These are phyloP conservation scores for Petrea volubilis DNA, from an alignment of 257 asterid genomes.

Conservation along the genomic window DNA sequence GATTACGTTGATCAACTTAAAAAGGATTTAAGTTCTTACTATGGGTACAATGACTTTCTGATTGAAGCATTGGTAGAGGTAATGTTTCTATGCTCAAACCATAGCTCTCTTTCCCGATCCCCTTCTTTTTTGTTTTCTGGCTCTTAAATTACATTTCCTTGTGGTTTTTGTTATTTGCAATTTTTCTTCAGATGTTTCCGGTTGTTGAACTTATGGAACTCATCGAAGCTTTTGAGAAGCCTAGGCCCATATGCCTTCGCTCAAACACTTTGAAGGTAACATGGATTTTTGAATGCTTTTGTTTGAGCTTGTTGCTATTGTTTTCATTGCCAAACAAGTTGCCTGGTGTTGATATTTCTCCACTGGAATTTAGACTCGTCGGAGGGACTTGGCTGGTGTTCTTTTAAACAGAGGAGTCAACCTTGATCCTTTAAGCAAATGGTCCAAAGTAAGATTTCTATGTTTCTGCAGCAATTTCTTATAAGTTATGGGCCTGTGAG, in stretches of 20 bases:
- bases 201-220: conserved; percentile 91
- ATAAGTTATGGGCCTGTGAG: conserved; percentile 1
- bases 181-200: conserved; percentile 73
- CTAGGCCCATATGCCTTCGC: conserved; percentile 82
- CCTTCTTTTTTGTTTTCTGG: background rate
- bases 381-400: conserved; percentile 96
- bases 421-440: conserved; percentile 92
- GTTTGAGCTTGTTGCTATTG: background rate
- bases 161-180: conserved; percentile 18
- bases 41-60: conserved; percentile 89
- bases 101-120: background rate
- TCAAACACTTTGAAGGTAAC: conserved; percentile 88
- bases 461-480: background rate
- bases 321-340: conserved; percentile 8
- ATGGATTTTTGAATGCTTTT: too few species aligned
- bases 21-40: conserved; percentile 68
- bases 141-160: conserved; percentile 12
- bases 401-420: conserved; percentile 94
- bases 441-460: conserved; percentile 84
- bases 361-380: conserved; percentile 66
- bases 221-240: conserved; percentile 93
- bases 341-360: conserved; percentile 21
- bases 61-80: conserved; percentile 86
- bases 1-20: conserved; percentile 77
- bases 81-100: conserved; percentile 9